Percentiles rank a stretch among this genome's conserved stretches.
Conservation (phyloP, 2,329 filamentous ascomycete genomes). For the Pyrenophora tritici-repentis region DNA sequence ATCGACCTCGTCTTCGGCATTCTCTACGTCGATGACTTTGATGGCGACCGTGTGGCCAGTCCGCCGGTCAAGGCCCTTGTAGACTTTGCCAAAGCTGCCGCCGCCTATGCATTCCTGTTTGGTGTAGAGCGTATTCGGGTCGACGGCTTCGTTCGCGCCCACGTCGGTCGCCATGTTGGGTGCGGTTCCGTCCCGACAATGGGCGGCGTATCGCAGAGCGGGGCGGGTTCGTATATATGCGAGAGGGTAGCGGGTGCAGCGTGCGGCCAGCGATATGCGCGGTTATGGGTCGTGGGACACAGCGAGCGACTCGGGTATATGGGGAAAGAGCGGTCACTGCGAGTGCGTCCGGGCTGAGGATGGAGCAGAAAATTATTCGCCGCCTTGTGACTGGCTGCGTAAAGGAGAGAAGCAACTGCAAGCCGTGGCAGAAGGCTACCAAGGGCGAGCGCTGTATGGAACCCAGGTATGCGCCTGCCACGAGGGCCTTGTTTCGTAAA, state of each 20-base stretch:
- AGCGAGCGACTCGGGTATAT: conserved; percentile 5
- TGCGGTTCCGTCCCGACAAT: neutral
- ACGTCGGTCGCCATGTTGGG: conserved; percentile 35
- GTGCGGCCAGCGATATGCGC: neutral
- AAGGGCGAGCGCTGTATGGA: neutral
- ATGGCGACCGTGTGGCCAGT: conserved; percentile 95
- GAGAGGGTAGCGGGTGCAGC: neutral
- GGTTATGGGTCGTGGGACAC: conserved; percentile 1
- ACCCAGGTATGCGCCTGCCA: conserved; percentile 5
- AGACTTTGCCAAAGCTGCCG: conserved; percentile 97
- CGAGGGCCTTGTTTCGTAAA: conserved; percentile 21
- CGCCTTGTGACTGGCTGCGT: neutral
- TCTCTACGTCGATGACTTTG: conserved; percentile 98
- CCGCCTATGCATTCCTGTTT: conserved; percentile 78
- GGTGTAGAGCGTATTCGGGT: conserved; percentile 90
- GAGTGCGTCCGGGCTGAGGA: conserved; percentile 5
- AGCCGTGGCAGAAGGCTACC: neutral
- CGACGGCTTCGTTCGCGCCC: conserved; percentile 61
- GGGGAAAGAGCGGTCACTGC: conserved; percentile 10
- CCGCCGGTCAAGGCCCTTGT: conserved; percentile 95
- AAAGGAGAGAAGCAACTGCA: neutral
- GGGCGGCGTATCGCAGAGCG: neutral
- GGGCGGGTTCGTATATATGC: neutral
- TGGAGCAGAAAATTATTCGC: conserved; percentile 1
- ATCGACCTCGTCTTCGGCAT: conserved; percentile 98